A percentile compares a stretch with the other conserved stretches of the same genome.
These are phyloP conservation scores for Delitschia confertaspora DNA, from an alignment of 495 filamentous ascomycete genomes.

Conservation along the genomic window DNA sequence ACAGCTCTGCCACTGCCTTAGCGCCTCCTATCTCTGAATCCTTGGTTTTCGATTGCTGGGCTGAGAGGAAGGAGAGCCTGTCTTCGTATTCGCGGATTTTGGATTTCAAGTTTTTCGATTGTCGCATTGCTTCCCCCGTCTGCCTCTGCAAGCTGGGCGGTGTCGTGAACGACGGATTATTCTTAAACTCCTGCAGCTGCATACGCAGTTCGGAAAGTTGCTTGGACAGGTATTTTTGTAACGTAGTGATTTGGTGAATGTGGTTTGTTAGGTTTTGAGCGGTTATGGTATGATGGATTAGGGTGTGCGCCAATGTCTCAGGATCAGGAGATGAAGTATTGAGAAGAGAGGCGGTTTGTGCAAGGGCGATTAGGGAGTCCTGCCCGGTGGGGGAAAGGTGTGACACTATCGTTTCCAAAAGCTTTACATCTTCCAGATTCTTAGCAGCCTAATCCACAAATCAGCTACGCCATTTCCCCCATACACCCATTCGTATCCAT, in stretches of 20 bases:
- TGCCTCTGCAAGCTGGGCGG: conserved; percentile 16
- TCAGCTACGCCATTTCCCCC: no score
- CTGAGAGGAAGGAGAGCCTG: conserved; percentile 10
- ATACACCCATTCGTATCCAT: no score
- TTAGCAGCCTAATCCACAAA: background rate
- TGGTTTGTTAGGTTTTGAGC: conserved; percentile 17
- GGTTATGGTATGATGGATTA: conserved; percentile 18
- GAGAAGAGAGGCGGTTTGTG: conserved; percentile 13
- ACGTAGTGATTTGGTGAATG: conserved; percentile 14
- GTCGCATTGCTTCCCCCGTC: conserved; percentile 17
- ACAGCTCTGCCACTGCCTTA: conserved; percentile 47
- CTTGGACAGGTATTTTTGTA: conserved; percentile 17
- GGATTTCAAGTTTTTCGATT: conserved; percentile 19
- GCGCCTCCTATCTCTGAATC: conserved; percentile 21
- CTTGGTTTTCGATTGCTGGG: conserved; percentile 1
- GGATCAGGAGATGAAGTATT: conserved; percentile 10
- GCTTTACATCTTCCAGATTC: conserved; percentile 5
- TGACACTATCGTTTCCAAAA: conserved; percentile 6
- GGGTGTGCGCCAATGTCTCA: conserved; percentile 21
- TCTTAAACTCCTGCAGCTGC: conserved; percentile 10
- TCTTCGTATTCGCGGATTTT: conserved; percentile 25
- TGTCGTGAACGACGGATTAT: conserved; percentile 18
- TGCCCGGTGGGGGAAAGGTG: conserved; percentile 16
- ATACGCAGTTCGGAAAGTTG: conserved; percentile 19
- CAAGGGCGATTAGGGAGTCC: conserved; percentile 13